Evolutionary conservation across 345 rosid genomes (phyloP), one percentile per base, ranked within the genome.

Genomic region (Erysimum cheiranthoides): DNA sequence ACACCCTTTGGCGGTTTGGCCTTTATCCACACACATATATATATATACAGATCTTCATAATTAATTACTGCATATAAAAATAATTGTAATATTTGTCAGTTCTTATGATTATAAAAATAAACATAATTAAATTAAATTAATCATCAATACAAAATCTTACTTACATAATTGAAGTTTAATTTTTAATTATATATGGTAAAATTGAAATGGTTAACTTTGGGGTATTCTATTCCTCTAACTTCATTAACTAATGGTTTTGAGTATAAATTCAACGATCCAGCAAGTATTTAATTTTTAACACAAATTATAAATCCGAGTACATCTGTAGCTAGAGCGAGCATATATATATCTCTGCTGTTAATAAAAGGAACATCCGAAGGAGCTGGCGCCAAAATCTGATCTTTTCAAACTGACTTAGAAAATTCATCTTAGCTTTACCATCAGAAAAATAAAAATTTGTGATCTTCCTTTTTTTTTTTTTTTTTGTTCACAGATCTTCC

Each of bases 341-440:
- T 0, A 21, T n/a, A n/a, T n/a, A 61, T 60, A 50, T 57, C 5
- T 60, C 39, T 56, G 1, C 3, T 67, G 68, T 32, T 68, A 68
- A 34, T 18, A 31, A 74, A 40, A 21, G 25, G 25, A 68, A 67
- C 31, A 10, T 67, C 93, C 95, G 93, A 84, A 84, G 80, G 70
- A 67, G 51, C 75, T 85, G 97, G 85, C 98, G 87, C 90, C 89
- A 84, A 82, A 70, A 42, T 84, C 92, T 87, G 80, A 79, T 84
- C 42, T 76, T 81, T 52, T 71, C 66, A 77, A 83, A 87, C 89
- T 34, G 65, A 78, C 68, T 77, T 80, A 56, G 30, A 73, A 49
- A 54, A 39, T 56, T 60, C 4, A 8, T 16, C 34, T 57, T 8
- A 9, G 9, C 25, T 34, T 34, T 58, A 10, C 10, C 13, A 7